Percentiles rank a stretch among this genome's conserved stretches.
These are phyloP conservation scores for Cryphonectria nitschkei DNA, from an alignment of 2,329 filamentous ascomycete species.

Conservation along the genomic window DNA sequence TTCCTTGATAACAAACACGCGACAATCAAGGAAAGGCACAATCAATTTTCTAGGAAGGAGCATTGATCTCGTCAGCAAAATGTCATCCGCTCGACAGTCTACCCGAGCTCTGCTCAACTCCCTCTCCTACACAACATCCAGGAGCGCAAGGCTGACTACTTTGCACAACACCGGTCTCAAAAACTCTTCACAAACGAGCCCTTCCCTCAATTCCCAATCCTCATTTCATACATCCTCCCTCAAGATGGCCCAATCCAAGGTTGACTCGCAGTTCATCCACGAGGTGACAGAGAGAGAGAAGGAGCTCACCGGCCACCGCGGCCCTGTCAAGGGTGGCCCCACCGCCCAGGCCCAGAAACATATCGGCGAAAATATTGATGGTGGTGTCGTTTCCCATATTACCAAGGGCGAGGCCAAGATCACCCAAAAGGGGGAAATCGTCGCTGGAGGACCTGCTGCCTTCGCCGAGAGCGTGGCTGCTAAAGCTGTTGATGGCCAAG, in stretches of 20 bases:
- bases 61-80: background rate
- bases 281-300: conserved; percentile 47
- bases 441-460: conserved; percentile 42
- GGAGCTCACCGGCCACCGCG: conserved; percentile 40
- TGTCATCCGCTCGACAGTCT: conserved; percentile 9
- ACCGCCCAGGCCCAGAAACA: conserved; percentile 46
- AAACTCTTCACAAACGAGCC: background rate
- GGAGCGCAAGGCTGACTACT: background rate
- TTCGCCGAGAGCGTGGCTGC: conserved; percentile 38
- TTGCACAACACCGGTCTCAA: background rate
- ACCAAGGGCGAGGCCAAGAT: conserved; percentile 44
- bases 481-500: conserved; percentile 3
- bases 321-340: conserved; percentile 42
- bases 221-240: conserved; percentile 24
- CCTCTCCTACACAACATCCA: background rate
- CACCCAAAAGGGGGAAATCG: conserved; percentile 36
- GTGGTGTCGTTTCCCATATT: conserved; percentile 43
- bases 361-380: conserved; percentile 36
- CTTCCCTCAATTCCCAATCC: background rate
- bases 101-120: conserved; percentile 3
- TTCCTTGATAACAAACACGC: background rate
- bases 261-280: conserved; percentile 40
- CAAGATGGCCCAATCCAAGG: conserved; percentile 29
- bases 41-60: background rate
- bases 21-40: background rate